A percentile compares a stretch with the other conserved stretches of the same genome.
These are phyloP conservation scores for Chlorophyllum brunneum DNA, from an alignment of 768 basidiomycete genomes.

Conservation along the genomic window DNA sequence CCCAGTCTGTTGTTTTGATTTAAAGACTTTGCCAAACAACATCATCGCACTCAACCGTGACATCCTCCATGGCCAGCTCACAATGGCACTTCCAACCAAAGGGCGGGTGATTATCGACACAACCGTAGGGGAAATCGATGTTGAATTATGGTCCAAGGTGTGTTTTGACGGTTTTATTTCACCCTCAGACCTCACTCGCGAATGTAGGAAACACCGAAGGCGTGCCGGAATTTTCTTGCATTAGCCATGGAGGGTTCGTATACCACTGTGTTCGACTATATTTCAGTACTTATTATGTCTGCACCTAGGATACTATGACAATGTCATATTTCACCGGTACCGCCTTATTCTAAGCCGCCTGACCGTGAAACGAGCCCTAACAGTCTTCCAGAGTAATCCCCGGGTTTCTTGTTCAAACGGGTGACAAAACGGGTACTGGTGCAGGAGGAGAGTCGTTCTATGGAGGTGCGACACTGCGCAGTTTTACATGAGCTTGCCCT, in stretches of 20 bases:
- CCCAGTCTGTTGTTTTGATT: too few relatives aligned
- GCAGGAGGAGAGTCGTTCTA: constrained; percentile 93
- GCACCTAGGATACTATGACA: constrained; percentile 86
- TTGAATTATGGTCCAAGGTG: constrained; percentile 93
- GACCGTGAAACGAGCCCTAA: background rate
- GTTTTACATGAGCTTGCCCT: background rate
- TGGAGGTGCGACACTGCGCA: constrained; percentile 50
- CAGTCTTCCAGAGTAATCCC: constrained; percentile 66
- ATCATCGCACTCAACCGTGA: too few relatives aligned
- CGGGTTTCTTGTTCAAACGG: constrained; percentile 91
- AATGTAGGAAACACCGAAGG: constrained; percentile 83
- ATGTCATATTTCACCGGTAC: constrained; percentile 90
- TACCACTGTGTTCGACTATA: constrained; percentile 17
- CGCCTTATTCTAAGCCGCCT: constrained; percentile 2
- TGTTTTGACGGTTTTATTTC: constrained; percentile 1
- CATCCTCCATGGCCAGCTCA: too few relatives aligned
- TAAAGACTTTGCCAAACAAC: background rate
- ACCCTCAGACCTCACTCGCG: background rate
- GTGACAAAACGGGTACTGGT: constrained; percentile 89
- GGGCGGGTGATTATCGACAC: constrained; percentile 88
- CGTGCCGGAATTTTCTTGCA: constrained; percentile 88
- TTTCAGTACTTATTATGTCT: background rate
- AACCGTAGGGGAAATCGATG: constrained; percentile 82
- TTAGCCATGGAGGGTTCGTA: constrained; percentile 85
- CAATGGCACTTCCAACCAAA: constrained; percentile 83